Percentiles rank a stretch among this genome's conserved stretches.
Conservation (phyloP, 108 stramenopile species). For the Fragilaria crotonensis region DNA sequence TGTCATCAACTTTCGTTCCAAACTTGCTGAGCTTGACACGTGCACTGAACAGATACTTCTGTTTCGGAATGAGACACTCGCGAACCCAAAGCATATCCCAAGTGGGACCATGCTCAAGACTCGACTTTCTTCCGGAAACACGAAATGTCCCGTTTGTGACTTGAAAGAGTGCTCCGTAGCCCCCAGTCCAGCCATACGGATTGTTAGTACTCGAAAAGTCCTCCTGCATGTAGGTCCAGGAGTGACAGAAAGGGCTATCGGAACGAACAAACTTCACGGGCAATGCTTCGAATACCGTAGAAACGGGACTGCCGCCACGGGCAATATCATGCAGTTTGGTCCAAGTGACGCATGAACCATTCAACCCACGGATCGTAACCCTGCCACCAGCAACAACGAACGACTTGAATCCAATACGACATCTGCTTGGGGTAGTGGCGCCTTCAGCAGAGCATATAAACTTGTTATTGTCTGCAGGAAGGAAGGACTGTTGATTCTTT, state of each 20-base stretch:
- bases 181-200: conserved; percentile 8
- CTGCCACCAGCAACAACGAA: conserved; percentile 61
- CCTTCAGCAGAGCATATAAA: neutral
- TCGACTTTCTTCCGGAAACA: neutral
- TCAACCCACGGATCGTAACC: conserved; percentile 32
- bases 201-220: neutral
- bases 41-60: conserved; percentile 31
- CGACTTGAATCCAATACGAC: conserved; percentile 46
- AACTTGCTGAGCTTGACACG: conserved; percentile 30
- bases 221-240: neutral
- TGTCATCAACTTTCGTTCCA: conserved; percentile 8
- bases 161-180: conserved; percentile 1
- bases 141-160: conserved; percentile 2
- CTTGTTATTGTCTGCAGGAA: conserved; percentile 21
- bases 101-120: conserved; percentile 1
- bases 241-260: neutral
- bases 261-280: neutral
- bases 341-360: conserved; percentile 23
- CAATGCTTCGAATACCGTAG: neutral
- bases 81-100: conserved; percentile 2
- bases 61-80: conserved; percentile 6
- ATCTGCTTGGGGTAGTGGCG: neutral
- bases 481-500: conserved; percentile 22
- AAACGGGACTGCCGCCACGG: neutral
- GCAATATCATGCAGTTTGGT: conserved; percentile 20